Evolutionary conservation across 1,284 basidiomycete species (phyloP), one percentile per base, ranked within the genome.

Genomic region (Puccinia polysora): DNA sequence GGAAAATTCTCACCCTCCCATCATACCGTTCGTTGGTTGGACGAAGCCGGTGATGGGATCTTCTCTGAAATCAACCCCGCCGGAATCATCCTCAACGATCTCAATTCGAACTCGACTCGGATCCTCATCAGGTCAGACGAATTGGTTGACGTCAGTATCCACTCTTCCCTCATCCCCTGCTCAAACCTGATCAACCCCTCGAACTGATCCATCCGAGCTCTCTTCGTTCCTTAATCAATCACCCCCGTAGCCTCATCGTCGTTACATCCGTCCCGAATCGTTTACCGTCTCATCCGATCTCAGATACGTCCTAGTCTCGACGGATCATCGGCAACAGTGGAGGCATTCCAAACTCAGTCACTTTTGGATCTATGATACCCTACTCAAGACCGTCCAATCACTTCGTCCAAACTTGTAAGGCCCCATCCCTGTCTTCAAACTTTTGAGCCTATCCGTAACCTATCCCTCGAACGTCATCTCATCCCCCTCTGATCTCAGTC

Each of bases 241-340:
- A 90, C n/a, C n/a, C n/a, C n/a, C n/a, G n/a, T n/a, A n/a, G 88
- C 83, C 85, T 75, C 78, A 84, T 25, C 89, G 87, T 7, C 77
- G 79, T 15, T 77, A 77, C 0, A 81, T 96, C 45, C 25, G 55
- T 23, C 88, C 85, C 82, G 76, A 81, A 1, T 80, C 81, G 8
- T 96, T 91, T 89, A 84, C 86, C 76, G 83, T 94, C 14, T 94
- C 91, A 1, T 84, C 89, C 2, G 91, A 96, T 79, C 88, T 90
- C 87, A 85, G 89, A 77, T 89, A 89, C 79, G 84, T 96, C 73
- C 84, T 96, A 32, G 81, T 96, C 73, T 87, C 89, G 78, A 83
- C 89, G 0, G 83, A 91, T 77, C 81, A 85, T 75, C 79, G 81
- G 14, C 75, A 90, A 86, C 90, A 94, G 87, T 98, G 94, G 92